phyloP scores from a whole-genome alignment of 768 basidiomycete species.

The Mycena amicta region DNA sequence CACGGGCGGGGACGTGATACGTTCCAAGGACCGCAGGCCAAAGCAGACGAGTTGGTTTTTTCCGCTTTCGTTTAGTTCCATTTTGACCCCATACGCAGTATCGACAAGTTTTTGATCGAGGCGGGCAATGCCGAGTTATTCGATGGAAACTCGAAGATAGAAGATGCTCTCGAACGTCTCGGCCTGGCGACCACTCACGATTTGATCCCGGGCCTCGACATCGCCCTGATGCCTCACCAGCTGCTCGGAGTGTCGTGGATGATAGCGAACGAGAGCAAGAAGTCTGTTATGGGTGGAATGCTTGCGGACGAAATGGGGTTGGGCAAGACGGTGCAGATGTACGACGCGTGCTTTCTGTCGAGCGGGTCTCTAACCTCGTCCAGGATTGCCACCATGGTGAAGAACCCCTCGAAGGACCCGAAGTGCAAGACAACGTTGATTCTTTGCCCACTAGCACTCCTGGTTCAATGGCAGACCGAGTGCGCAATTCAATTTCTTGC shows the following conservation, averaged over 20 bases:
- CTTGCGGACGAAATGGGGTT: conserved; percentile 52
- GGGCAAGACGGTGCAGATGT: conserved; percentile 53
- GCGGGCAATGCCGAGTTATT: conserved; percentile 63
- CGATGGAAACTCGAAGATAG: conserved; percentile 61
- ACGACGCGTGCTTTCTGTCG: conserved; percentile 11
- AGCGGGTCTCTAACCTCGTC: not conserved
- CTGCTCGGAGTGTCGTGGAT: conserved; percentile 66
- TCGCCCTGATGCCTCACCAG: conserved; percentile 71
- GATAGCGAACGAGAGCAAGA: conserved; percentile 48
- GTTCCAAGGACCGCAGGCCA: conserved; percentile 48
- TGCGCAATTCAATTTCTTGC: too few relatives aligned
- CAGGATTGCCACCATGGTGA: conserved; percentile 62
- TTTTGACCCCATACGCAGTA: conserved; percentile 33
- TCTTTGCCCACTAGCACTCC: conserved; percentile 48
- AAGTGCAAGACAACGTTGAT: conserved; percentile 67
- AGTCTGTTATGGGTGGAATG: conserved; percentile 46
- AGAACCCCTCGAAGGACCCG: conserved; percentile 53
- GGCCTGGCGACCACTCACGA: conserved; percentile 50
- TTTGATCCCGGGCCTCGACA: conserved; percentile 57
- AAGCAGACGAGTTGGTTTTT: conserved; percentile 51
- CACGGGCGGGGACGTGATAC: conserved; percentile 48
- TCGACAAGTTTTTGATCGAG: conserved; percentile 53
- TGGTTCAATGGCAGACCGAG: conserved; percentile 69
- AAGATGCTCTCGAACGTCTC: conserved; percentile 56
- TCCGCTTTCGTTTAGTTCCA: not conserved